phyloP scores from a whole-genome alignment of 768 basidiomycete species.

The Termitomyces sp. region DNA sequence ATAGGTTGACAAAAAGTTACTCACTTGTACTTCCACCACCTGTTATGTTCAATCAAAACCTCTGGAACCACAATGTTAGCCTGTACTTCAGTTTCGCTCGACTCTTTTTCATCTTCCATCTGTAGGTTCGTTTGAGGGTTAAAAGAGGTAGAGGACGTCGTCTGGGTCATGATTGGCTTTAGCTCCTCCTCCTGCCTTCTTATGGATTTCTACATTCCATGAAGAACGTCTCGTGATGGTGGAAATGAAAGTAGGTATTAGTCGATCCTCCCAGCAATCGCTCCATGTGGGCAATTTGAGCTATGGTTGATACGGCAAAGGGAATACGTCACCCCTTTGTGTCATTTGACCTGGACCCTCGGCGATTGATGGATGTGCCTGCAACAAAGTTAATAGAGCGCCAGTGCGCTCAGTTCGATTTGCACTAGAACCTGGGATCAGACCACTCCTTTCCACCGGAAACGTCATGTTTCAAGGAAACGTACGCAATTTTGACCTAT shows the following conservation, averaged over 20 bases:
- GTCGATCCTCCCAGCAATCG: not conserved
- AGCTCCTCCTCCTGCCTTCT: not conserved
- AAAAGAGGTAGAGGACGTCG: not conserved
- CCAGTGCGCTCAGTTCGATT: not conserved
- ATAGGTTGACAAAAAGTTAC: not conserved
- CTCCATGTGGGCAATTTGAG: not conserved
- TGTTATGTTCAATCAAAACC: constrained; percentile 1
- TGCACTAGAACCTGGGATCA: not conserved
- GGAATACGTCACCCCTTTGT: not conserved
- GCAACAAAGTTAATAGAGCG: not conserved
- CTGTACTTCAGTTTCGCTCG: not conserved
- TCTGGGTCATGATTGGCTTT: not conserved
- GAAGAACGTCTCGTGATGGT: not conserved
- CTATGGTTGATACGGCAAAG: not conserved
- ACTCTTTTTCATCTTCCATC: not conserved
- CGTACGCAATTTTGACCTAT: not conserved
- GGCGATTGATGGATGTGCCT: not conserved
- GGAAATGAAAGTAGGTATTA: not conserved
- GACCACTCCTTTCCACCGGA: not conserved
- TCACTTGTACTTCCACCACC: constrained; percentile 26
- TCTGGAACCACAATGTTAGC: not conserved
- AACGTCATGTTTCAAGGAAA: not conserved
- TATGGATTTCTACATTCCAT: not conserved
- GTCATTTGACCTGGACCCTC: not conserved
- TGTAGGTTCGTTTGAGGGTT: not conserved